Conservation (phyloP, 2,329 filamentous ascomycete genomes). For the Pyricularia pennisetigena region DNA sequence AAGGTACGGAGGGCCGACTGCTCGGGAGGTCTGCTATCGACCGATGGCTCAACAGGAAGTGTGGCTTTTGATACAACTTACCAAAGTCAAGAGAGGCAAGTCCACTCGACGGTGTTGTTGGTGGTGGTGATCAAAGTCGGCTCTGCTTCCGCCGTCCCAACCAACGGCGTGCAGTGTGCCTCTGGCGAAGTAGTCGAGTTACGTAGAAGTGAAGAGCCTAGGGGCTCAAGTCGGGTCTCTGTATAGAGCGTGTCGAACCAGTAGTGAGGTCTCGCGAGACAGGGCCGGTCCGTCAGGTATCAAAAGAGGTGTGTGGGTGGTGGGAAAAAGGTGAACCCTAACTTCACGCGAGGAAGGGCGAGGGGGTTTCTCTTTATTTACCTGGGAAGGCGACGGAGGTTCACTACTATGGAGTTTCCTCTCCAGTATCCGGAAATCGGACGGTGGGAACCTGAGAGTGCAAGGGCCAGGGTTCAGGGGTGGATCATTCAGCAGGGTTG, state of each 20-base stretch:
- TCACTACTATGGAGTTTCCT: neutral
- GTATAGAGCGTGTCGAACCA: neutral
- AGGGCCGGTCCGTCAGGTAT: neutral
- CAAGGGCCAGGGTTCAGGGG: neutral
- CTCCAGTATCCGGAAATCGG: neutral
- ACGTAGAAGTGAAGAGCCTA: neutral
- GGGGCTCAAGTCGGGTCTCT: neutral
- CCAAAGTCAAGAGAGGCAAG: neutral
- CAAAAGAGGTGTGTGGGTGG: neutral
- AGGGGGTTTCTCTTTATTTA: neutral
- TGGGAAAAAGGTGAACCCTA: neutral
- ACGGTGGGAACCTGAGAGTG: neutral
- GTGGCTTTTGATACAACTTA: neutral
- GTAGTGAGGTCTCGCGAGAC: neutral
- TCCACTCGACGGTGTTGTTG: neutral
- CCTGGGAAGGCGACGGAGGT: neutral
- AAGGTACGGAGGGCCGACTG: neutral
- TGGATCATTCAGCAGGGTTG: neutral
- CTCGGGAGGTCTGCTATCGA: neutral
- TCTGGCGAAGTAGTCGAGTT: neutral
- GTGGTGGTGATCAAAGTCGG: neutral
- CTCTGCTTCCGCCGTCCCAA: constrained; percentile 1
- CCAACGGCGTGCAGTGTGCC: constrained; percentile 1
- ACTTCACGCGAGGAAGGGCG: neutral
- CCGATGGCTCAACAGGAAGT: neutral